Conservation (phyloP, 208 protist species). For the Crithidia thermophila region DNA sequence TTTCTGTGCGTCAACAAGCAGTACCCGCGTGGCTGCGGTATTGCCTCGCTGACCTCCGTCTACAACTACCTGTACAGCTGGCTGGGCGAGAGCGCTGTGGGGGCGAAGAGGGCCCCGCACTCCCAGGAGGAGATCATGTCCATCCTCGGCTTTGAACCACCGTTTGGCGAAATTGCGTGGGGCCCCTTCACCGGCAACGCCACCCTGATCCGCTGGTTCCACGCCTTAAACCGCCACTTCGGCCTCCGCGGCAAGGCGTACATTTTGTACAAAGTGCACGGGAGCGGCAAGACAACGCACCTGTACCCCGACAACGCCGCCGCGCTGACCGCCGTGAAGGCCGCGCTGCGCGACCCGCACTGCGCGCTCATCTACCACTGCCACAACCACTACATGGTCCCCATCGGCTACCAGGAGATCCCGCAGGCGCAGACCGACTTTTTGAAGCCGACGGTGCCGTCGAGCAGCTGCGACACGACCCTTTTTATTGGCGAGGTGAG, state of each 20-base stretch:
- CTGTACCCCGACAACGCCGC: constrained; percentile 55
- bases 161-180: constrained; percentile 90
- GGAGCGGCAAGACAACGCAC: constrained; percentile 59
- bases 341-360: constrained; percentile 64
- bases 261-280: constrained; percentile 89
- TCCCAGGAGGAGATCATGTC: constrained; percentile 92
- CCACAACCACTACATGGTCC: constrained; percentile 95
- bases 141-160: constrained; percentile 87
- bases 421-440: constrained; percentile 75
- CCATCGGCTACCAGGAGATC: constrained; percentile 90
- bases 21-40: constrained; percentile 91
- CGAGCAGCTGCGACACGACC: constrained; percentile 67
- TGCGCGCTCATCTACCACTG: constrained; percentile 93
- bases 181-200: constrained; percentile 92
- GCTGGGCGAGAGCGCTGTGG: constrained; percentile 65
- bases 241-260: constrained; percentile 56
- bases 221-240: constrained; percentile 85
- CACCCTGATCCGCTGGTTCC: constrained; percentile 92
- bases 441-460: constrained; percentile 49
- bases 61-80: constrained; percentile 93
- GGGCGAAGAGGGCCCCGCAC: constrained; percentile 43
- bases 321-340: constrained; percentile 69
- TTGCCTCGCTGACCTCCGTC: constrained; percentile 84
- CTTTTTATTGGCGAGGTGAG: constrained; percentile 92
- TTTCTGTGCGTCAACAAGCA: constrained; percentile 87